These are phyloP conservation scores for Sclerotinia nivalis DNA, from an alignment of 2,329 filamentous ascomycete genomes.

Conservation along the genomic window DNA sequence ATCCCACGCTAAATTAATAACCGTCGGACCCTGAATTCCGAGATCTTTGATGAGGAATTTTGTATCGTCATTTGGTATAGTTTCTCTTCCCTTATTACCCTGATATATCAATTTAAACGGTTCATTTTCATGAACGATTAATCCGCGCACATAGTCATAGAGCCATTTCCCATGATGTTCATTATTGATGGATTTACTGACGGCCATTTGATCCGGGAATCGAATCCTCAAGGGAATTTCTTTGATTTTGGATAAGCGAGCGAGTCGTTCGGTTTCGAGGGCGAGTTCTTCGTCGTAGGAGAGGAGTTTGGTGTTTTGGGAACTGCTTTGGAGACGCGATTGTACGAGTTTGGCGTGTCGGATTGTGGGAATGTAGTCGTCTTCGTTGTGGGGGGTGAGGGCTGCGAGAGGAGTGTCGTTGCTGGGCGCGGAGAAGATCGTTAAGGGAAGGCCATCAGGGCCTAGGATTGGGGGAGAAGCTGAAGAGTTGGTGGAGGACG, in stretches of 20 bases:
- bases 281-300: slow-evolving; percentile 81
- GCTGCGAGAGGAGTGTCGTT: slow-evolving; percentile 76
- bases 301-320: slow-evolving; percentile 73
- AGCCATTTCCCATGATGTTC: slow-evolving; percentile 64
- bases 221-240: slow-evolving; percentile 76
- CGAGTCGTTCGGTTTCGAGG: slow-evolving; percentile 64
- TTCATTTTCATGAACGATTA: slow-evolving; percentile 65
- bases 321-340: slow-evolving; percentile 59
- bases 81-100: slow-evolving; percentile 38
- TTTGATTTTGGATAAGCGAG: slow-evolving; percentile 64
- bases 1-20: slow-evolving; percentile 77
- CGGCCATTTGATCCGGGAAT: slow-evolving; percentile 80
- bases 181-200: slow-evolving; percentile 68
- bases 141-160: slow-evolving; percentile 70
- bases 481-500: slow-evolving; percentile 1
- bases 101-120: slow-evolving; percentile 67
- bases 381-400: slow-evolving; percentile 63
- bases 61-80: slow-evolving; percentile 46
- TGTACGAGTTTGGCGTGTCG: slow-evolving; percentile 77
- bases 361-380: slow-evolving; percentile 75
- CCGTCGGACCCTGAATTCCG: slow-evolving; percentile 66
- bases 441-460: slow-evolving; percentile 53
- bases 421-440: slow-evolving; percentile 76
- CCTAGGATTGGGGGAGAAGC: slow-evolving; percentile 31
- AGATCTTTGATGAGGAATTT: slow-evolving; percentile 71